These are phyloP conservation scores for Tilletiaria anomala DNA, from an alignment of 1,284 basidiomycete genomes.

Conservation along the genomic window DNA sequence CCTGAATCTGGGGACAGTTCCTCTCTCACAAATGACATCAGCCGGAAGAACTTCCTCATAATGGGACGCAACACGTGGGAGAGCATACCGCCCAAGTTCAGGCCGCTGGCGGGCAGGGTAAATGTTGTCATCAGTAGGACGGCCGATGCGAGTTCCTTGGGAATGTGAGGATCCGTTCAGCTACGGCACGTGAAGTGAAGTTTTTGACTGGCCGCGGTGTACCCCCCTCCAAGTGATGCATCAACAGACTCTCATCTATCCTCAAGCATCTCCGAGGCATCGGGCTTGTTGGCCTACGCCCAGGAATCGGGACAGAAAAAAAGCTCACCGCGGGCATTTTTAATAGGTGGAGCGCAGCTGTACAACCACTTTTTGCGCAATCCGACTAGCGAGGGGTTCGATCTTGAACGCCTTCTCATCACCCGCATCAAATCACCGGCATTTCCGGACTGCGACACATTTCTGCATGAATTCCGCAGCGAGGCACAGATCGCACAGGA, in stretches of 20 bases:
- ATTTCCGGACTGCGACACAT: slow-evolving; percentile 70
- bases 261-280: neutral
- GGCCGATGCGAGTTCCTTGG: slow-evolving; percentile 51
- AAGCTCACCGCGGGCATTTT: slow-evolving; percentile 46
- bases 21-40: slow-evolving; percentile 3
- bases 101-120: slow-evolving; percentile 60
- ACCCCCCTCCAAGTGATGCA: neutral
- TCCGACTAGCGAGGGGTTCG: neutral
- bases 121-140: slow-evolving; percentile 72
- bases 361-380: slow-evolving; percentile 55
- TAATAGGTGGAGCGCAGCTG: slow-evolving; percentile 79
- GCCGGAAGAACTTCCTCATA: slow-evolving; percentile 59
- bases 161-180: slow-evolving; percentile 36
- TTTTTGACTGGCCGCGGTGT: neutral
- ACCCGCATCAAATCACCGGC: slow-evolving; percentile 64
- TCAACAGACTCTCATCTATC: slow-evolving; percentile 2
- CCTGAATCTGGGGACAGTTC: neutral
- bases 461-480: slow-evolving; percentile 59
- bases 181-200: slow-evolving; percentile 3
- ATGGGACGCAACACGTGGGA: slow-evolving; percentile 99
- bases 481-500: slow-evolving; percentile 7
- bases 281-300: slow-evolving; percentile 2
- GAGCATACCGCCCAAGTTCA: slow-evolving; percentile 76
- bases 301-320: neutral
- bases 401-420: slow-evolving; percentile 47